Conservation (phyloP, 495 filamentous ascomycete species). For the Articulospora tetracladia region DNA sequence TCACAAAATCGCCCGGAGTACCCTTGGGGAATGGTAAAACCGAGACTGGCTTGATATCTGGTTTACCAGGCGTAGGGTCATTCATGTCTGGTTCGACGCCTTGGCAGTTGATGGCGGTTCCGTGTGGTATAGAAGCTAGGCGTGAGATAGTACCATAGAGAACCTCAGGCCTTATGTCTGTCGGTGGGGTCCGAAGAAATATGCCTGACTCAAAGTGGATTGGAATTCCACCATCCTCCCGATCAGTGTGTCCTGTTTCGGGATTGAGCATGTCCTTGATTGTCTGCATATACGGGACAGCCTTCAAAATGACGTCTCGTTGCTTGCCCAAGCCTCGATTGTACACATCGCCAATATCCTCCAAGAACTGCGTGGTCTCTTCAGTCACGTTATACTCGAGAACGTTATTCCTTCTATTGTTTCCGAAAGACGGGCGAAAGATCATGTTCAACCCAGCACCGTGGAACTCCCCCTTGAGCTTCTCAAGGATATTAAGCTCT, state of each 20-base stretch:
- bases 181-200: constrained; percentile 7
- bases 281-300: constrained; percentile 6
- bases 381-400: constrained; percentile 12
- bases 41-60: constrained; percentile 3
- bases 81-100: constrained; percentile 11
- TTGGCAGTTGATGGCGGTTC: constrained; percentile 9
- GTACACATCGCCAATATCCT: constrained; percentile 2
- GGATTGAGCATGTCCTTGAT: constrained; percentile 15
- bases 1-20: constrained; percentile 1
- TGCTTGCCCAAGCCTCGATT: constrained; percentile 10
- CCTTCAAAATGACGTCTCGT: constrained; percentile 9
- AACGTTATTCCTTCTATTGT: constrained; percentile 5
- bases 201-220: constrained; percentile 11
- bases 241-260: constrained; percentile 5
- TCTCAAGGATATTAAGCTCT: constrained; percentile 6
- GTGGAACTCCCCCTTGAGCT: constrained; percentile 4
- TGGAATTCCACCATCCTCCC: background rate
- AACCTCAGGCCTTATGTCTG: constrained; percentile 1
- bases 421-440: constrained; percentile 8
- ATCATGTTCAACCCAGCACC: constrained; percentile 13
- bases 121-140: constrained; percentile 9
- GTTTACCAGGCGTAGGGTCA: background rate
- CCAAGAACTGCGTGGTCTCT: constrained; percentile 7
- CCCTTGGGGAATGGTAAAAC: constrained; percentile 9
- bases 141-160: constrained; percentile 1